phyloP scores from a whole-genome alignment of 345 rosid genomes.

The Arabidopsis suecica region DNA sequence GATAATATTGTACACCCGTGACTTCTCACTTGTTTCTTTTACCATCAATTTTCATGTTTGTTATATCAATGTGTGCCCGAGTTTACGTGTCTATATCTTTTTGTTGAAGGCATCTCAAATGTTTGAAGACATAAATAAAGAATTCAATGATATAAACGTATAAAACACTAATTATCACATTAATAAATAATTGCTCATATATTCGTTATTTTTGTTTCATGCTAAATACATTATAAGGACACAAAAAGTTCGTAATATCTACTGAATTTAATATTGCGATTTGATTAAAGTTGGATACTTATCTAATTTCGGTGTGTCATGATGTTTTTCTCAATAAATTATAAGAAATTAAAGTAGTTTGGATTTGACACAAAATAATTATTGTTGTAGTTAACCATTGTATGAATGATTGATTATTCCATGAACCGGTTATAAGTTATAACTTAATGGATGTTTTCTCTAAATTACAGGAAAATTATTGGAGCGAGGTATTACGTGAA shows the following conservation, averaged over 20 bases:
- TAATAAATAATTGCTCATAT: not conserved
- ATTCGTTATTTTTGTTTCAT: not conserved
- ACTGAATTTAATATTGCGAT: not conserved
- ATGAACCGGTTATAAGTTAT: not conserved
- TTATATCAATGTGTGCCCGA: conserved; percentile 32
- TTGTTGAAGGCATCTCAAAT: conserved; percentile 12
- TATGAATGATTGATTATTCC: not conserved
- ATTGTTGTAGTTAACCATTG: not conserved
- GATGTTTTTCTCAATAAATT: not conserved
- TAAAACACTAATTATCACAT: not conserved
- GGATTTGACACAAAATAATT: conserved; percentile 16
- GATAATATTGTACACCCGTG: conserved; percentile 41
- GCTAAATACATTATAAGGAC: not conserved
- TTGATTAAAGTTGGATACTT: not conserved
- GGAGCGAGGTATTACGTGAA: conserved; percentile 81
- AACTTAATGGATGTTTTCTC: not conserved
- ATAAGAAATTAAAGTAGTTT: not conserved
- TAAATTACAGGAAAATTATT: conserved; percentile 65
- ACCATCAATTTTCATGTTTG: conserved; percentile 25
- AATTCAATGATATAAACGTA: not conserved
- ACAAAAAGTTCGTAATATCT: not conserved
- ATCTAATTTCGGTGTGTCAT: not conserved
- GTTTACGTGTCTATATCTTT: conserved; percentile 15
- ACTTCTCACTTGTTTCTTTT: conserved; percentile 41
- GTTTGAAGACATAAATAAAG: not conserved